These are phyloP conservation scores for Tolypocladium album DNA, from an alignment of 2,329 filamentous ascomycete species.

Conservation along the genomic window DNA sequence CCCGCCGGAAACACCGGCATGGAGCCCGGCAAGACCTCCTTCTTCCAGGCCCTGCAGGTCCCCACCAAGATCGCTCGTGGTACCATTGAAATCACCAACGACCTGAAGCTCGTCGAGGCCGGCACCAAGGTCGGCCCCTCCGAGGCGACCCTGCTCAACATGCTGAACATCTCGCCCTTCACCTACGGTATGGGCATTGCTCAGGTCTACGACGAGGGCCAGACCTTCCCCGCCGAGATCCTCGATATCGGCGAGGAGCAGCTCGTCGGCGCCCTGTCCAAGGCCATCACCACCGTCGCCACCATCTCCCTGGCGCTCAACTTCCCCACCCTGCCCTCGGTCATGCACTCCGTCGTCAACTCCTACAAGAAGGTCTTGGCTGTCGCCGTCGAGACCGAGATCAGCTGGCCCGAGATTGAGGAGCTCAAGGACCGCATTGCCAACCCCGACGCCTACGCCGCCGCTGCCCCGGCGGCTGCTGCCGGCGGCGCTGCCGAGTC, in stretches of 20 bases:
- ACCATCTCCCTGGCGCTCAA: slow-evolving; percentile 82
- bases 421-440: slow-evolving; percentile 99
- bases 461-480: slow-evolving; percentile 62
- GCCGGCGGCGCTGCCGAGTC: slow-evolving; percentile 35
- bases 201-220: slow-evolving; percentile 97
- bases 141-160: slow-evolving; percentile 97
- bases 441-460: slow-evolving; percentile 94
- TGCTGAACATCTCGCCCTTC: slow-evolving; percentile 99
- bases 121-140: slow-evolving; percentile 93
- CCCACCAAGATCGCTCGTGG: slow-evolving; percentile 99
- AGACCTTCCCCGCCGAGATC: slow-evolving; percentile 76
- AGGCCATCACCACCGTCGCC: slow-evolving; percentile 78
- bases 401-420: slow-evolving; percentile 90
- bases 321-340: slow-evolving; percentile 92
- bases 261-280: slow-evolving; percentile 73
- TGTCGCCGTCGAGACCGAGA: slow-evolving; percentile 81
- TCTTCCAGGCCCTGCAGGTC: slow-evolving; percentile 99
- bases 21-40: slow-evolving; percentile 99
- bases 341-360: slow-evolving; percentile 96
- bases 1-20: slow-evolving; percentile 99
- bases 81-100: slow-evolving; percentile 99
- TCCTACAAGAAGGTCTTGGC: slow-evolving; percentile 93
- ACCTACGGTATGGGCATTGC: slow-evolving; percentile 95
- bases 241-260: slow-evolving; percentile 93
- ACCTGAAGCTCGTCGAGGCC: slow-evolving; percentile 95